phyloP scores from a whole-genome alignment of 805 yeast species.

The Dipodascus geniculatus region DNA sequence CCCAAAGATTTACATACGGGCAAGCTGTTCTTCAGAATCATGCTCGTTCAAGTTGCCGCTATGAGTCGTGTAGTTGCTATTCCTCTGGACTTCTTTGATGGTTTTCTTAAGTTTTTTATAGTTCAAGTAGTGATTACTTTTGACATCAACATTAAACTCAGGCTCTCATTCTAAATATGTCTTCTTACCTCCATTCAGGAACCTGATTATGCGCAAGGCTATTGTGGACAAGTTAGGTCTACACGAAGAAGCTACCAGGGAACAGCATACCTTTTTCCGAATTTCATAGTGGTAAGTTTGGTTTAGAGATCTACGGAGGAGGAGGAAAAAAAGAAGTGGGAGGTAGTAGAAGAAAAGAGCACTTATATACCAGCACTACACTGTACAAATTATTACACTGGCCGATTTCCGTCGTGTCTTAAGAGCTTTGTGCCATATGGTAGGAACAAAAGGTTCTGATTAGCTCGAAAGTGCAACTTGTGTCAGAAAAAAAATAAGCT shows the following conservation, averaged over 20 bases:
- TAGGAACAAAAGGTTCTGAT: not conserved
- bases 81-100: constrained; percentile 48
- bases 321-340: not conserved
- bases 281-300: not conserved
- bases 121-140: constrained; percentile 57
- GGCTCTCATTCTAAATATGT: not conserved
- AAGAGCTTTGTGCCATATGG: not conserved
- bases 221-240: constrained; percentile 1
- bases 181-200: constrained; percentile 70
- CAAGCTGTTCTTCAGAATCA: constrained; percentile 22
- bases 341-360: not conserved
- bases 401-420: not conserved
- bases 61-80: constrained; percentile 20
- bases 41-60: constrained; percentile 3
- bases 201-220: constrained; percentile 69
- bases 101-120: constrained; percentile 75
- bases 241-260: not conserved
- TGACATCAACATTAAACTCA: constrained; percentile 1
- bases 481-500: not conserved
- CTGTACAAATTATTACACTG: too few relatives aligned
- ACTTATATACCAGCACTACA: not conserved
- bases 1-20: constrained; percentile 23
- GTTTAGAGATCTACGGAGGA: not conserved
- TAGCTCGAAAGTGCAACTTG: not conserved
- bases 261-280: not conserved